These are phyloP conservation scores for Akanthomyces uredinophilus DNA, from an alignment of 2,329 filamentous ascomycete genomes.

Conservation along the genomic window DNA sequence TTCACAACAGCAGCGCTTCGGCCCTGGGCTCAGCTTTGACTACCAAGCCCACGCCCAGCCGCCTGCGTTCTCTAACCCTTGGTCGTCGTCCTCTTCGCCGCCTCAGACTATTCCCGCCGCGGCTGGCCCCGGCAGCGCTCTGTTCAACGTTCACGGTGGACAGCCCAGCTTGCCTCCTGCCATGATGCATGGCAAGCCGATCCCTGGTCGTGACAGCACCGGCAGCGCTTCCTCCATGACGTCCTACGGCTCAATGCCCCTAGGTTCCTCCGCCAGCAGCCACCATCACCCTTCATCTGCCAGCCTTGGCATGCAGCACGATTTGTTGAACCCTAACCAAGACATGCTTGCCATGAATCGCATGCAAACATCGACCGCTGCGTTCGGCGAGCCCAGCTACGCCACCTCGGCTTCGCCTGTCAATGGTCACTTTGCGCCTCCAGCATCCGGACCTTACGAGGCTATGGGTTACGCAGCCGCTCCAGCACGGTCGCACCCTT, in stretches of 20 bases:
- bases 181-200: conserved; percentile 43
- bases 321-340: conserved; percentile 66
- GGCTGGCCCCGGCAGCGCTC: conserved; percentile 42
- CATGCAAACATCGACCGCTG: conserved; percentile 52
- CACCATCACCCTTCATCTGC: conserved; percentile 55
- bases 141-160: conserved; percentile 56
- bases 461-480: conserved; percentile 69
- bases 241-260: conserved; percentile 66
- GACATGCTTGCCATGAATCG: conserved; percentile 69
- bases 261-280: conserved; percentile 69
- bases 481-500: conserved; percentile 48
- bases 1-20: conserved; percentile 80
- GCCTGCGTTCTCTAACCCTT: conserved; percentile 86
- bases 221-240: conserved; percentile 57
- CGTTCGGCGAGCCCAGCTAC: conserved; percentile 66
- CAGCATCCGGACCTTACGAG: conserved; percentile 66
- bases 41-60: conserved; percentile 50
- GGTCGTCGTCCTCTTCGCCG: conserved; percentile 57
- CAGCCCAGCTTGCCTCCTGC: conserved; percentile 47
- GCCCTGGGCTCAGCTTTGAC: conserved; percentile 70
- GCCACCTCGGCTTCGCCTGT: conserved; percentile 64
- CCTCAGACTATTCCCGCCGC: conserved; percentile 41
- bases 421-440: conserved; percentile 57
- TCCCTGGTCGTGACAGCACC: conserved; percentile 50
- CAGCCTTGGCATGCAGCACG: conserved; percentile 31